Conservation (phyloP, 1,284 basidiomycete species). For the Ustilago crameri region DNA sequence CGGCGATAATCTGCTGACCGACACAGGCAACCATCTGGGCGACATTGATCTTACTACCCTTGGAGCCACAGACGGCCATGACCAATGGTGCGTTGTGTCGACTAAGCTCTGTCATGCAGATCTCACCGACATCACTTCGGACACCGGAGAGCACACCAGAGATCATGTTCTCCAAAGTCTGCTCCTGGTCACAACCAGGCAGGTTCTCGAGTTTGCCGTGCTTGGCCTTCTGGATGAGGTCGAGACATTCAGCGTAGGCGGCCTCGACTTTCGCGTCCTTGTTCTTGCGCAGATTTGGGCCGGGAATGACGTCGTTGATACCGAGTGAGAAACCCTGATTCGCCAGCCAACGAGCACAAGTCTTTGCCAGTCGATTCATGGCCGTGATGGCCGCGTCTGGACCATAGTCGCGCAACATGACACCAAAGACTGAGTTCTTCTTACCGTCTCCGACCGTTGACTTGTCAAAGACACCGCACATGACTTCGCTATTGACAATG, state of each 20-base stretch:
- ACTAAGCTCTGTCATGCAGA: conserved; percentile 97
- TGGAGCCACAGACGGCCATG: conserved; percentile 99
- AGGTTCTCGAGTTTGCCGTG: conserved; percentile 93
- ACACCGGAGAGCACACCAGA: conserved; percentile 93
- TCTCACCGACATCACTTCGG: conserved; percentile 93
- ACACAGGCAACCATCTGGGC: conserved; percentile 99
- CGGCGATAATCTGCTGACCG: conserved; percentile 98
- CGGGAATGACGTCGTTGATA: conserved; percentile 98
- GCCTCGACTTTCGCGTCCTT: conserved; percentile 89
- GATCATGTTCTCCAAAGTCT: conserved; percentile 94
- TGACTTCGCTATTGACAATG: conserved; percentile 96
- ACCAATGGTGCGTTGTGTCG: conserved; percentile 95
- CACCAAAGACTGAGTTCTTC: conserved; percentile 98
- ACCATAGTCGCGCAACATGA: conserved; percentile 96
- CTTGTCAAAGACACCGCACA: conserved; percentile 99
- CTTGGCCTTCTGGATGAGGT: conserved; percentile 88
- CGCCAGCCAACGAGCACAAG: conserved; percentile 93
- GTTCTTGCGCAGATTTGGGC: conserved; percentile 79
- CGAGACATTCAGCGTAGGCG: conserved; percentile 88
- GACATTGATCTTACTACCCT: conserved; percentile 98
- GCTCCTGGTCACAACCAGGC: conserved; percentile 95
- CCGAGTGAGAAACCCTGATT: conserved; percentile 98
- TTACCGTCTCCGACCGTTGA: conserved; percentile 97
- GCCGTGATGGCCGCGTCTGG: conserved; percentile 91
- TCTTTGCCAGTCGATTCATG: conserved; percentile 95